Percentiles rank a stretch among this genome's conserved stretches.
Conservation (phyloP, 805 yeast species). For the Metschnikowia arizonensis region DNA sequence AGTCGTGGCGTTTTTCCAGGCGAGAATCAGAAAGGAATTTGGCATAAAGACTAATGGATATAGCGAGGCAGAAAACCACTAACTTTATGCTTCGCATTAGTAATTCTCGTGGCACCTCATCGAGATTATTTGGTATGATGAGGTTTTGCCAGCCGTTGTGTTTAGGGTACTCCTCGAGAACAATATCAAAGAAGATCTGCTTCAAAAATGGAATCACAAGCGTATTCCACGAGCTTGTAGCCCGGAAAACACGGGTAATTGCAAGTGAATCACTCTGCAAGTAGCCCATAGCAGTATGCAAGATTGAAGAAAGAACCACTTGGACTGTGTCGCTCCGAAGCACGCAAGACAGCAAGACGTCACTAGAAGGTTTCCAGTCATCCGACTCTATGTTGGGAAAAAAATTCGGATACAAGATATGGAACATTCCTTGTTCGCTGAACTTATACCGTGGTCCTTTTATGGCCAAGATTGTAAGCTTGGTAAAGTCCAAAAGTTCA, state of each 20-base stretch:
- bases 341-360: slow-evolving; percentile 4
- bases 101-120: slow-evolving; percentile 8
- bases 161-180: slow-evolving; percentile 22
- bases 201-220: slow-evolving; percentile 29
- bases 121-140: slow-evolving; percentile 7
- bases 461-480: slow-evolving; percentile 38
- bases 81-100: slow-evolving; percentile 14
- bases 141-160: slow-evolving; percentile 13
- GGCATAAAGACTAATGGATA: slow-evolving; percentile 14
- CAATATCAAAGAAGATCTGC: slow-evolving; percentile 28
- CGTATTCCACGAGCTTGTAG: slow-evolving; percentile 26
- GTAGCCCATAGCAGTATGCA: slow-evolving; percentile 18
- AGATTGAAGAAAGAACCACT: slow-evolving; percentile 19
- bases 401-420: slow-evolving; percentile 42
- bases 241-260: slow-evolving; percentile 24
- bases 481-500: slow-evolving; percentile 33
- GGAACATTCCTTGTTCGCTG: slow-evolving; percentile 41
- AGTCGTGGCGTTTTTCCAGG: slow-evolving; percentile 15
- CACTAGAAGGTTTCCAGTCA: slow-evolving; percentile 33
- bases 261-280: slow-evolving; percentile 23
- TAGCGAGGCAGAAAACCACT: slow-evolving; percentile 16
- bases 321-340: slow-evolving; percentile 4
- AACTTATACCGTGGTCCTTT: slow-evolving; percentile 36
- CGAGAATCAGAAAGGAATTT: slow-evolving; percentile 9
- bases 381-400: slow-evolving; percentile 41